Conservation (phyloP, 2,329 filamentous ascomycete species). For the Ceratocystiopsis minuta region DNA sequence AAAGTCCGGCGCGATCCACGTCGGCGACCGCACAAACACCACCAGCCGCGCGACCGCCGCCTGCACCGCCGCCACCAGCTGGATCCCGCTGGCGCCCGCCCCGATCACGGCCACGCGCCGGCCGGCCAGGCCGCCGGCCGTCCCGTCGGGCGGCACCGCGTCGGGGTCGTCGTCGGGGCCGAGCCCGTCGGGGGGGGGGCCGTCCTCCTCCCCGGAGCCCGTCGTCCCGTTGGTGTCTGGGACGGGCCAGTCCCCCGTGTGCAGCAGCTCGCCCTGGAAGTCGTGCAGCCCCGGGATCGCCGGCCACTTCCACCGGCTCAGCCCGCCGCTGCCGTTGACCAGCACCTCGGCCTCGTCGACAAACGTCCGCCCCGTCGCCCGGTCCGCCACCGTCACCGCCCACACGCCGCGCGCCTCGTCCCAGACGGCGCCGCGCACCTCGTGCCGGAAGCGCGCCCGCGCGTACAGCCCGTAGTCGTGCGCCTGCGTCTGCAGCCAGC, state of each 20-base stretch:
- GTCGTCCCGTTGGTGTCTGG: too few species aligned
- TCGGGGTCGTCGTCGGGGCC: too few species aligned
- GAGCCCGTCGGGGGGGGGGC: too few species aligned
- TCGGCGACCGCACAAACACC: conserved; percentile 15
- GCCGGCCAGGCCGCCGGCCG: conserved; percentile 24
- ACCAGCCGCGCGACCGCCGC: conserved; percentile 6
- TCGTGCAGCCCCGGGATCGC: conserved; percentile 28
- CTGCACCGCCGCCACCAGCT: conserved; percentile 17
- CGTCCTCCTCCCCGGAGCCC: too few species aligned
- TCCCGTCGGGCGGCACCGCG: too few species aligned
- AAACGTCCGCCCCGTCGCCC: not conserved
- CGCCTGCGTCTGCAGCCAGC: conserved; percentile 1
- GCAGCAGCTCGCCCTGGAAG: conserved; percentile 33
- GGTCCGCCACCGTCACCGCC: not conserved
- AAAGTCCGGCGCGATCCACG: conserved; percentile 13
- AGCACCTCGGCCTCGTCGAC: conserved; percentile 1
- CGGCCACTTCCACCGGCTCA: conserved; percentile 24
- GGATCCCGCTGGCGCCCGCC: conserved; percentile 33
- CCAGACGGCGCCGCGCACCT: conserved; percentile 1
- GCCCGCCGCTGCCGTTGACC: conserved; percentile 11
- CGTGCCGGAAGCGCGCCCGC: conserved; percentile 1
- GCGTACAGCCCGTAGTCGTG: conserved; percentile 1
- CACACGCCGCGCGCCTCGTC: conserved; percentile 1
- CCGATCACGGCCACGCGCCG: conserved; percentile 34
- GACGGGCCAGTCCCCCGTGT: conserved; percentile 39